Evolutionary conservation across 1,284 basidiomycete genomes (phyloP).

Genomic region (Ganoderma sinense): DNA sequence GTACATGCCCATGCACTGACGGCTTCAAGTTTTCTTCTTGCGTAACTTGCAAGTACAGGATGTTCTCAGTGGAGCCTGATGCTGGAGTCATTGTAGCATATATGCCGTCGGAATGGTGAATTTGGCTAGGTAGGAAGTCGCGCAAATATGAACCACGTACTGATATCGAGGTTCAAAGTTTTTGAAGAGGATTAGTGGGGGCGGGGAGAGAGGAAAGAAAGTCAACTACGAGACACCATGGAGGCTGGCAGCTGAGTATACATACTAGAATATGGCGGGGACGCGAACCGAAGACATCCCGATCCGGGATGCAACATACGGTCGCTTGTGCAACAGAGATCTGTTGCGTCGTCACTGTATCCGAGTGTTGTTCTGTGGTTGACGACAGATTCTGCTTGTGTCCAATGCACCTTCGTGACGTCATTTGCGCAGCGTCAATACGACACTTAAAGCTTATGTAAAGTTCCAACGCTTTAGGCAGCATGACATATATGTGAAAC

Average conservation of each 20-base stretch:
- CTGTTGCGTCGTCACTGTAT: background rate
- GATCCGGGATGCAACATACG: background rate
- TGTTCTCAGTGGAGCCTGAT: background rate
- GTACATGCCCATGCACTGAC: too few species aligned
- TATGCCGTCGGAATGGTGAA: background rate
- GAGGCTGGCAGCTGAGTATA: background rate
- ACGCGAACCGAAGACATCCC: background rate
- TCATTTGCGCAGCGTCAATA: background rate
- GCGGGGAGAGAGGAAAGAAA: background rate
- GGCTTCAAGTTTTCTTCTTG: too few species aligned
- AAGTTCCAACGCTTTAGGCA: too few species aligned
- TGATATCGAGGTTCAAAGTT: too few species aligned
- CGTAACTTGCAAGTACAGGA: background rate
- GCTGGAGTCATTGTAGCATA: background rate
- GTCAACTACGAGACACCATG: background rate
- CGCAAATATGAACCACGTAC: background rate
- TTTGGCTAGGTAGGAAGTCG: background rate
- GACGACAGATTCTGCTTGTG: background rate
- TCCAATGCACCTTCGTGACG: too few species aligned
- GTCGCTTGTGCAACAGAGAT: background rate
- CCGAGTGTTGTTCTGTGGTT: too few species aligned
- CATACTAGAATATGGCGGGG: background rate
- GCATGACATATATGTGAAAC: too few species aligned
- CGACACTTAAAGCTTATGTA: too few species aligned
- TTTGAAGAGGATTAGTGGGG: background rate